Percentiles rank a stretch among this genome's conserved stretches.
Conservation (phyloP, 2,329 filamentous ascomycete genomes). For the Colletotrichum tofieldiae region DNA sequence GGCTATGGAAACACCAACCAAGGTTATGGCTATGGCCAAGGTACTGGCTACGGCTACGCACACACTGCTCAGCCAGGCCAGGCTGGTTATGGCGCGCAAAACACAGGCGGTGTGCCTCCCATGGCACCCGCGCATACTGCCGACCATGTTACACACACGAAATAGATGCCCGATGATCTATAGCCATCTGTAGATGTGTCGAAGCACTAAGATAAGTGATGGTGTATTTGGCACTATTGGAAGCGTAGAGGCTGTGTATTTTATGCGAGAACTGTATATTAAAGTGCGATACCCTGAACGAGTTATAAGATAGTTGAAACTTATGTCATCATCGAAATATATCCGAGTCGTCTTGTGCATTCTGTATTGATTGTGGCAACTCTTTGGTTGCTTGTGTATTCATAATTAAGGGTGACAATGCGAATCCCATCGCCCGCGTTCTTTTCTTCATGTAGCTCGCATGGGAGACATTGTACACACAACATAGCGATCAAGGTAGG, state of each 20-base stretch:
- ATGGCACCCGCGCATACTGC: conserved; percentile 22
- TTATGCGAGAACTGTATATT: too few species aligned
- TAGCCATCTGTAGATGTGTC: too few species aligned
- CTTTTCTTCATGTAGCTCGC: too few species aligned
- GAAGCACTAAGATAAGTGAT: neutral
- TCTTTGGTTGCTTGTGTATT: too few species aligned
- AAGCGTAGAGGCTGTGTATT: rapidly evolving
- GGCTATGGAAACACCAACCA: conserved; percentile 12
- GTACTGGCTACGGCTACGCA: conserved; percentile 34
- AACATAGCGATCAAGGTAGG: neutral
- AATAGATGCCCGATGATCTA: neutral
- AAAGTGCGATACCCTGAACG: neutral
- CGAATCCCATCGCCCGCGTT: too few species aligned
- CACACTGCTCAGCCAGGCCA: conserved; percentile 26
- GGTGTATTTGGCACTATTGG: too few species aligned
- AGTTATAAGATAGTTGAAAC: neutral
- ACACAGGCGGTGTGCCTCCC: conserved; percentile 5
- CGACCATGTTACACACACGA: conserved; percentile 18
- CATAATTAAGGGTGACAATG: too few species aligned
- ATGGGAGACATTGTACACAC: too few species aligned
- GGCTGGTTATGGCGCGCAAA: conserved; percentile 23
- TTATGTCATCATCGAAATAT: neutral
- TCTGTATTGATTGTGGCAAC: too few species aligned
- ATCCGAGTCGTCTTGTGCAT: too few species aligned
- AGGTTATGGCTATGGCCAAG: conserved; percentile 23